Conservation (phyloP, 148 eudicot genomes). For the Hydrangea macrophylla region DNA sequence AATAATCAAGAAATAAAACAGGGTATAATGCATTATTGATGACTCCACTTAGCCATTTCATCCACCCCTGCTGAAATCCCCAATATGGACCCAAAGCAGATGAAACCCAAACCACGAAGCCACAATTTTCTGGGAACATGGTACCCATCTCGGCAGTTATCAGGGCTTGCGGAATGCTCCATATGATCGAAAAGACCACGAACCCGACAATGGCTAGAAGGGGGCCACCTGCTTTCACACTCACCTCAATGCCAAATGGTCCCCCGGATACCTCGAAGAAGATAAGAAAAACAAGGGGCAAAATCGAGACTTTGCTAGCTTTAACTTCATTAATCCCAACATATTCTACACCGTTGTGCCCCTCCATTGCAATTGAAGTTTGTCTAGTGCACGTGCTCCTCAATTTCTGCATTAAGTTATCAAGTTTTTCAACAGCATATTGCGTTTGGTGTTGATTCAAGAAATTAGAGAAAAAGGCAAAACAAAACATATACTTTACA, state of each 20-base stretch:
- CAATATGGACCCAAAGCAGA: slow-evolving; percentile 15
- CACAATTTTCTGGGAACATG: slow-evolving; percentile 22
- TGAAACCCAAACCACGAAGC: no score
- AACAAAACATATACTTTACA: no score
- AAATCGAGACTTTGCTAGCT: slow-evolving; percentile 5
- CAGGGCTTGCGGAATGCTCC: slow-evolving; percentile 22
- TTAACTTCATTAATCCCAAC: background rate
- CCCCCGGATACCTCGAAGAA: no score
- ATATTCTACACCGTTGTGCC: slow-evolving; percentile 3
- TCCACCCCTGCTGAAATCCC: slow-evolving; percentile 22
- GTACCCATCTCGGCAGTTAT: slow-evolving; percentile 25
- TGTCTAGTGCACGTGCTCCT: slow-evolving; percentile 3
- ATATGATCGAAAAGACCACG: slow-evolving; percentile 9
- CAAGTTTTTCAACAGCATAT: no score
- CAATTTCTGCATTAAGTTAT: slow-evolving; percentile 9
- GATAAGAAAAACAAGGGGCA: slow-evolving; percentile 20
- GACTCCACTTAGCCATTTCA: slow-evolving; percentile 22
- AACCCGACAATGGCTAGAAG: slow-evolving; percentile 18
- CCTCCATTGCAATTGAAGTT: slow-evolving; percentile 9
- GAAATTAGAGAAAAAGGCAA: no score
- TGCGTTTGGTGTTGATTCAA: no score
- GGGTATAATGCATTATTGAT: no score
- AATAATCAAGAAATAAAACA: slow-evolving; percentile 1
- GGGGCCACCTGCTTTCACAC: slow-evolving; percentile 14
- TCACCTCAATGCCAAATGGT: slow-evolving; percentile 19